Conservation (phyloP, 2,329 filamentous ascomycete species). For the Beauveria medogensis region DNA sequence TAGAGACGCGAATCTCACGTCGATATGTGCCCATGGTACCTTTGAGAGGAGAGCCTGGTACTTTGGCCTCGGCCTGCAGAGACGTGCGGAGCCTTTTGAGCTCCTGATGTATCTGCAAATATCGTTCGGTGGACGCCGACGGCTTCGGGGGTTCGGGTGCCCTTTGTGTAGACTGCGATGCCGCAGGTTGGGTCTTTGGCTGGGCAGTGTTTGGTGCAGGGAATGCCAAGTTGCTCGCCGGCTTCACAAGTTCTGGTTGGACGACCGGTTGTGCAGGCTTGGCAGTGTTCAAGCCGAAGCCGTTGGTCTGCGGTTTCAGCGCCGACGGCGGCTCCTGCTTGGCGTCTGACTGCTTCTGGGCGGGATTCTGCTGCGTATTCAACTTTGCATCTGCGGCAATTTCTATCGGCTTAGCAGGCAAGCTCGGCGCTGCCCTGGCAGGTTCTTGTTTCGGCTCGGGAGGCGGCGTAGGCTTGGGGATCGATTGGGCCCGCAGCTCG, state of each 20-base stretch:
- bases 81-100: conserved; percentile 61
- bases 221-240: neutral
- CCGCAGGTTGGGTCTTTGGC: conserved; percentile 11
- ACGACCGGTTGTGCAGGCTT: conserved; percentile 18
- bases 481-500: conserved; percentile 36
- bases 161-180: conserved; percentile 4
- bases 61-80: conserved; percentile 47
- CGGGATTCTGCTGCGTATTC: neutral
- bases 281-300: conserved; percentile 16
- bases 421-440: conserved; percentile 10
- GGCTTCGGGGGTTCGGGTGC: neutral
- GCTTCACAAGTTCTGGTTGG: conserved; percentile 4
- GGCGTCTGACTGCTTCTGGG: neutral
- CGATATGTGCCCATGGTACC: conserved; percentile 62
- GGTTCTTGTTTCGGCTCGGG: conserved; percentile 11
- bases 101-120: conserved; percentile 54
- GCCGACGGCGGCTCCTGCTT: conserved; percentile 6
- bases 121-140: conserved; percentile 30
- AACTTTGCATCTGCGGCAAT: conserved; percentile 1
- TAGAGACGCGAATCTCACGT: conserved; percentile 59
- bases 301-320: conserved; percentile 14
- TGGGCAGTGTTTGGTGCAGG: conserved; percentile 1
- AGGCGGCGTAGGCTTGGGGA: conserved; percentile 33
- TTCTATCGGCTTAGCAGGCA: conserved; percentile 10
- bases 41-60: conserved; percentile 44